Conservation (phyloP, 2,329 filamentous ascomycete genomes). For the Neonectria hederae region DNA sequence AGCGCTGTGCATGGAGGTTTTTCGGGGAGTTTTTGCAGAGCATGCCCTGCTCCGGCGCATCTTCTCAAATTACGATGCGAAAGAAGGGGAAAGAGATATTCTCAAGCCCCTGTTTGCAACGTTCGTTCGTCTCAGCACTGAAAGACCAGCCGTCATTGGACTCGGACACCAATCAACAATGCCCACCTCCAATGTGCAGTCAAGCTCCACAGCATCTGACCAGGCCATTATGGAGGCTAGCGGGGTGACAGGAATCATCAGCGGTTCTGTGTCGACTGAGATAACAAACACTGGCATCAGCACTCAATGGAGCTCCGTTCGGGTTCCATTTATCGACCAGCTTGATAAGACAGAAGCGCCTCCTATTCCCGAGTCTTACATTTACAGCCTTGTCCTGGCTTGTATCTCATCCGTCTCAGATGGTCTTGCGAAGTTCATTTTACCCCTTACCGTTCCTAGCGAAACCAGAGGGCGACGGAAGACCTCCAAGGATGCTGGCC, state of each 20-base stretch:
- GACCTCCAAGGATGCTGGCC: constrained; percentile 54
- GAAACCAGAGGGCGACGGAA: constrained; percentile 68
- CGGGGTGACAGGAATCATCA: constrained; percentile 87
- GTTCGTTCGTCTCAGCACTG: constrained; percentile 91
- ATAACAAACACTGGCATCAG: constrained; percentile 82
- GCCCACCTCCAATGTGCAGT: constrained; percentile 68
- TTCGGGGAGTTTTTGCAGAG: constrained; percentile 86
- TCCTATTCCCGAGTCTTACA: constrained; percentile 86
- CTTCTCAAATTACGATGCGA: constrained; percentile 80
- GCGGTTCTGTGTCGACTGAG: constrained; percentile 72
- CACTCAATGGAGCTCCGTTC: constrained; percentile 87
- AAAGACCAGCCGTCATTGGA: constrained; percentile 89
- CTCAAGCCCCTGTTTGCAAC: constrained; percentile 84
- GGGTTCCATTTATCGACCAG: constrained; percentile 90
- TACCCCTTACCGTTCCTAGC: constrained; percentile 87
- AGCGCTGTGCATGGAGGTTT: constrained; percentile 89
- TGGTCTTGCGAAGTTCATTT: constrained; percentile 89
- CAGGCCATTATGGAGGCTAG: constrained; percentile 91
- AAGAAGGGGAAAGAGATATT: constrained; percentile 76
- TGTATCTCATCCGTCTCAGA: constrained; percentile 93
- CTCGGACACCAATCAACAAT: constrained; percentile 89
- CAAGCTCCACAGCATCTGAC: constrained; percentile 71
- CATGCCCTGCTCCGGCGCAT: constrained; percentile 80
- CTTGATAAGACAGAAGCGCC: constrained; percentile 92
- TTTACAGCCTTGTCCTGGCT: constrained; percentile 87